phyloP scores from a whole-genome alignment of 306 rosid genomes.

The Trifolium subterraneum region DNA sequence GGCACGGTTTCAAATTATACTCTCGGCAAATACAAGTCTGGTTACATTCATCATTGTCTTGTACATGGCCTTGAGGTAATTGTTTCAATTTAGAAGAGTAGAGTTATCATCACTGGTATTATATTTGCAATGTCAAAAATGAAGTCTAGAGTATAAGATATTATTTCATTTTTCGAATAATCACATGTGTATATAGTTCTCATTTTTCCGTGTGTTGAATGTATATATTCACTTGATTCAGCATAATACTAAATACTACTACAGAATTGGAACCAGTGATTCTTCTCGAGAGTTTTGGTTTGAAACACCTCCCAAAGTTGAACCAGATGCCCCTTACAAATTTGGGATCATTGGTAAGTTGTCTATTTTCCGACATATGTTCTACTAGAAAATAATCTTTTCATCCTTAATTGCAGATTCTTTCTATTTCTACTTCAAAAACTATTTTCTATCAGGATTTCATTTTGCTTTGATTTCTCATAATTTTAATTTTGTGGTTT shows the following conservation, averaged over 20 bases:
- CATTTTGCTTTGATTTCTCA: slow-evolving; percentile 23
- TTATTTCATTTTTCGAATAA: slow-evolving; percentile 35
- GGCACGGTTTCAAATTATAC: slow-evolving; percentile 70
- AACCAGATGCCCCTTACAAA: slow-evolving; percentile 75
- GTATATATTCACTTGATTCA: slow-evolving; percentile 44
- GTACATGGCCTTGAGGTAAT: slow-evolving; percentile 81
- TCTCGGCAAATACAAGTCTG: slow-evolving; percentile 83
- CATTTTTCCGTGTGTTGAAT: slow-evolving; percentile 13
- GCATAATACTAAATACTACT: slow-evolving; percentile 81
- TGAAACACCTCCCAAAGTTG: slow-evolving; percentile 74
- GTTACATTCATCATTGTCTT: slow-evolving; percentile 89
- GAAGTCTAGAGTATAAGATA: slow-evolving; percentile 47
- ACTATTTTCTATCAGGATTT: slow-evolving; percentile 14
- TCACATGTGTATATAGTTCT: slow-evolving; percentile 20
- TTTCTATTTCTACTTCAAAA: slow-evolving; percentile 29
- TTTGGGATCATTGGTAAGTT: slow-evolving; percentile 91
- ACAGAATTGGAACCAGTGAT: slow-evolving; percentile 79
- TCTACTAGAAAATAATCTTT: background rate
- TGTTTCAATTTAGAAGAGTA: background rate
- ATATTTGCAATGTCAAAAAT: slow-evolving; percentile 40
- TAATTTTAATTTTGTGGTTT: slow-evolving; percentile 9
- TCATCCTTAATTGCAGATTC: slow-evolving; percentile 35
- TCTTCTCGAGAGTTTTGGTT: slow-evolving; percentile 93
- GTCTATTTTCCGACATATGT: slow-evolving; percentile 15
- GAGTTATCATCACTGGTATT: too few species aligned